phyloP scores from a whole-genome alignment of 441 rosid genomes.

The Pelargonium citronellum region DNA sequence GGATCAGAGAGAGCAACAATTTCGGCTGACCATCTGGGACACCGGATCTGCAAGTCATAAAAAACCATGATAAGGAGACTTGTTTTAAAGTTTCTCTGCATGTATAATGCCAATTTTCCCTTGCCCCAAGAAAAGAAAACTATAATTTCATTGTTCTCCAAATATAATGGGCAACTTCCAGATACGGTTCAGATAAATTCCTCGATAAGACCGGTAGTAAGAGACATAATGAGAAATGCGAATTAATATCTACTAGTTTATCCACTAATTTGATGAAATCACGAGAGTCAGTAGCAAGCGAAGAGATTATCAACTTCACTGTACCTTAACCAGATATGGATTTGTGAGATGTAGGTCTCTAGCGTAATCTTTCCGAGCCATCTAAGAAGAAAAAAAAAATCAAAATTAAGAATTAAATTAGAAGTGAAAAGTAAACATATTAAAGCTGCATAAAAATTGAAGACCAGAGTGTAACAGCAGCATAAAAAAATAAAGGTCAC shows the following conservation, averaged over 20 bases:
- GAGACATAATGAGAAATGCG: too few species aligned
- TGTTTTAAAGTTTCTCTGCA: too few species aligned
- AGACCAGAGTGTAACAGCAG: not conserved
- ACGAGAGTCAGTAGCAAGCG: not conserved
- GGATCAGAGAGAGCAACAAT: constrained; percentile 86
- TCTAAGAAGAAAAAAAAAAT: constrained; percentile 31
- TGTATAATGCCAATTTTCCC: too few species aligned
- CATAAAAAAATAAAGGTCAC: constrained; percentile 23
- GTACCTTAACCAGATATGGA: constrained; percentile 98
- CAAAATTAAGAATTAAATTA: not conserved
- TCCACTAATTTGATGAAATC: too few species aligned
- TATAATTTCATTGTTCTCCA: too few species aligned
- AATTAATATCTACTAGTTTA: too few species aligned
- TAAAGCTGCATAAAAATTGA: not conserved
- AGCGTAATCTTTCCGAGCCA: constrained; percentile 98
- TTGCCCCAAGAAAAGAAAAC: too few species aligned
- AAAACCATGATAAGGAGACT: not conserved
- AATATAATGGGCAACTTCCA: too few species aligned
- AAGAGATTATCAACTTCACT: constrained; percentile 17
- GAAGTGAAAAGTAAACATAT: not conserved
- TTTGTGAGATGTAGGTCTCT: constrained; percentile 95
- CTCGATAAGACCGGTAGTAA: too few species aligned
- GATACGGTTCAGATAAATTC: too few species aligned
- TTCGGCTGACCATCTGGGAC: constrained; percentile 89
- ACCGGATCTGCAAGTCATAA: constrained; percentile 52